Base-by-base conservation (phyloP, 1,284 basidiomycete genomes). In the Pseudozyma sp. region DNA sequence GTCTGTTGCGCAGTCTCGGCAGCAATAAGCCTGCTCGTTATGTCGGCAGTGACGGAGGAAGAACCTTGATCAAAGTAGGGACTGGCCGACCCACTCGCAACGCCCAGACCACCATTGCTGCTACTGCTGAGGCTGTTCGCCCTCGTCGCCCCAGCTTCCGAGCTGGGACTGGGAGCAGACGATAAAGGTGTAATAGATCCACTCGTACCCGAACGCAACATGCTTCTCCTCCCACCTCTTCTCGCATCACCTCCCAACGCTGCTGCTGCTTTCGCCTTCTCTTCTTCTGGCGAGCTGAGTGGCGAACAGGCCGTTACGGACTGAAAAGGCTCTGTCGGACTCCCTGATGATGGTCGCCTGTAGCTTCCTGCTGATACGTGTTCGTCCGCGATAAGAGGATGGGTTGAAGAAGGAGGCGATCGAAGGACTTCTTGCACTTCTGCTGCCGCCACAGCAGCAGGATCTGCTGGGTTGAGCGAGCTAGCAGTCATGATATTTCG, bases 131-230 rank as follows among this genome's bases (percentile, higher is more conserved):
- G 8, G 49, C 60, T 70, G 40, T 56, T 56, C 18, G 44, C 42
- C 36, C 58, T 44, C 7, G 52, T 59, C 5, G 38, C 34, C 6
- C n/a, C 9, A 5, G 54, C 35, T 9, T 52, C 56, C 34, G 57
- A 45, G 38, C 50, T 60, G 8, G 57, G 50, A 36, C 53, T 60
- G 2, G 8, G 45, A 3, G 45, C 19, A 2, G 56, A 56, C 2
- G 63, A 63, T 0, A 66, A 50, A 18, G 63, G 55, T 0, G 65
- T 54, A 35, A 73, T 61, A 12, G 69, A 71, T 0, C 69, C 73
- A 44, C 69, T 76, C 4, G 73, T 76, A 2, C 69, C 69, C 1
- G 68, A 71, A 12, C 73, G 31, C 0, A 69, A 12, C 61, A 76
- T 54, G 5, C 31, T 36, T 25, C 73, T 57, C 10, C 73, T 52